These are phyloP conservation scores for Williopsis jadinii DNA, from an alignment of 1,139 yeast species.

Conservation along the genomic window DNA sequence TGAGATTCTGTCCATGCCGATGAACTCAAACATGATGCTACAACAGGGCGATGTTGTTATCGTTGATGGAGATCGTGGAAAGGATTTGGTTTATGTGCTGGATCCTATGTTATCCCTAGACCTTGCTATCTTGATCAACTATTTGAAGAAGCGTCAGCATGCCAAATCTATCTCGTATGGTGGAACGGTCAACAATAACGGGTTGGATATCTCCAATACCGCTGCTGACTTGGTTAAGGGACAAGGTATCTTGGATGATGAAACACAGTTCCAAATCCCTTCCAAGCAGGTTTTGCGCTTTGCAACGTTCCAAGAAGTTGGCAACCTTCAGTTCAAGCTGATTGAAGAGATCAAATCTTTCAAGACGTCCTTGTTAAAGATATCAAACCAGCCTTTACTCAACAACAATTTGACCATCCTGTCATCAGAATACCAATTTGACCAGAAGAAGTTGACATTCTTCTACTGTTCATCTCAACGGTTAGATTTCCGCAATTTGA, in stretches of 20 bases:
- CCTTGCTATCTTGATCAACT: conserved; percentile 76
- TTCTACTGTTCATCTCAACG: conserved; percentile 68
- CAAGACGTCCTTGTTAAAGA: conserved; percentile 29
- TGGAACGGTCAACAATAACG: conserved; percentile 5
- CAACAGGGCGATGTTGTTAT: conserved; percentile 74
- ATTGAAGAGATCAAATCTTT: conserved; percentile 43
- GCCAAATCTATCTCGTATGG: conserved; percentile 57
- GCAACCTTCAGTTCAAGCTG: conserved; percentile 29
- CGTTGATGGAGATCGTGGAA: conserved; percentile 96
- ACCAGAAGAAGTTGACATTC: conserved; percentile 86
- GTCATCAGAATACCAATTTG: conserved; percentile 93
- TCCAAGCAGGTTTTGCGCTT: conserved; percentile 42
- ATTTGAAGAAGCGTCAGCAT: conserved; percentile 70
- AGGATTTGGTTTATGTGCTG: conserved; percentile 78
- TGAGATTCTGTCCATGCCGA: conserved; percentile 72
- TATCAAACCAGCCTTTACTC: conserved; percentile 19
- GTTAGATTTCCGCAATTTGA: conserved; percentile 87
- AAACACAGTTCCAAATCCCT: conserved; percentile 33
- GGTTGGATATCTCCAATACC: conserved; percentile 14
- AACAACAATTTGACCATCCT: conserved; percentile 35
- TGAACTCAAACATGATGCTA: conserved; percentile 45
- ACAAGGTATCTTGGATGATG: conserved; percentile 31
- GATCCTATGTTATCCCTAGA: conserved; percentile 61
- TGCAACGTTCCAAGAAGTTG: conserved; percentile 31
- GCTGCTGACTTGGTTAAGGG: conserved; percentile 19